Evolutionary conservation across 2,329 filamentous ascomycete genomes (phyloP).

Genomic region (Verticillium albo-atrum): DNA sequence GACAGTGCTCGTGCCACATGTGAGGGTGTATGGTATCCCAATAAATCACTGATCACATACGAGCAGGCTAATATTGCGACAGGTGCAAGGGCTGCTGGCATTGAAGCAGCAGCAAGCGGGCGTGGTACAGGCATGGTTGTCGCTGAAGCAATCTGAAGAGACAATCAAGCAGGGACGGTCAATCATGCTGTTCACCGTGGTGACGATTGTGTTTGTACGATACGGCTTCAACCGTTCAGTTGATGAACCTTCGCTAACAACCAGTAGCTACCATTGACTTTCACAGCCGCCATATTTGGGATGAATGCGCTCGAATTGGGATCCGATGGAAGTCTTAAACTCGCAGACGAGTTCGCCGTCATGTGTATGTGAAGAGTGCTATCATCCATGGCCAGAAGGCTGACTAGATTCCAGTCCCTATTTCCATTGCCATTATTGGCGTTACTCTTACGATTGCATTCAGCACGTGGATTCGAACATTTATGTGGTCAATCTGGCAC

Average conservation of each 20-base stretch:
- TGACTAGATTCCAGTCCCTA: constrained; percentile 10
- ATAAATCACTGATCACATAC: background rate
- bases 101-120: constrained; percentile 42
- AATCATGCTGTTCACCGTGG: constrained; percentile 41
- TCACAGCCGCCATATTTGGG: constrained; percentile 31
- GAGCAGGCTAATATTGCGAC: background rate
- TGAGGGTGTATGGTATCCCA: constrained; percentile 20
- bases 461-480: constrained; percentile 14
- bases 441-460: constrained; percentile 12
- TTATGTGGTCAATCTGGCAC: background rate
- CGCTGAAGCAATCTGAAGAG: constrained; percentile 32
- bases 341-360: constrained; percentile 11
- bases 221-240: background rate
- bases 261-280: constrained; percentile 28
- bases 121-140: constrained; percentile 37
- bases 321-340: constrained; percentile 8
- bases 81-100: constrained; percentile 30
- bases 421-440: constrained; percentile 12
- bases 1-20: constrained; percentile 26
- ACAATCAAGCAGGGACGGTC: constrained; percentile 34
- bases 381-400: background rate
- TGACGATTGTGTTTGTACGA: constrained; percentile 41
- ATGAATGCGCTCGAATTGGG: constrained; percentile 28
- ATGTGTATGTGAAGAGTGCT: constrained; percentile 15
- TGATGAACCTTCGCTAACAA: background rate